Conservation (phyloP, 306 rosid genomes). For the Ormosia semicastrata region DNA sequence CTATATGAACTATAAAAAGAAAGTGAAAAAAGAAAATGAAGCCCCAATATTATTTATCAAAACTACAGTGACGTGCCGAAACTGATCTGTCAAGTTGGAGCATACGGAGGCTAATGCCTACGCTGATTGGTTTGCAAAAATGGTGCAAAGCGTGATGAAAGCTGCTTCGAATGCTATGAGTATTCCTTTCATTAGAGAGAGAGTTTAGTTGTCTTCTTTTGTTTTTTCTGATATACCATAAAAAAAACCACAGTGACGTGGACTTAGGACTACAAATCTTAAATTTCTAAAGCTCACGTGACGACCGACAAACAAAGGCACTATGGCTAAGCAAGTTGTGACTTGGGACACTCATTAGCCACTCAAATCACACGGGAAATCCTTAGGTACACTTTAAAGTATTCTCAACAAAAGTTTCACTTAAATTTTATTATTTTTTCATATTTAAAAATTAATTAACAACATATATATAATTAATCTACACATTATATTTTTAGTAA, state of each 20-base stretch:
- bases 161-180: no score
- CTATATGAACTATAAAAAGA: background rate
- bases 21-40: background rate
- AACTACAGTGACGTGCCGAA: background rate
- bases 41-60: background rate
- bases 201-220: no score
- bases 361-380: background rate
- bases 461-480: no score
- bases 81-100: no score
- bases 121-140: no score
- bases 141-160: no score
- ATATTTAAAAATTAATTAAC: no score
- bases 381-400: background rate
- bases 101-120: no score
- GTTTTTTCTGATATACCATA: no score
- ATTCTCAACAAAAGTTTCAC: background rate
- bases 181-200: no score
- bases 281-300: slow-evolving; percentile 1
- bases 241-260: background rate
- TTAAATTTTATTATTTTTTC: background rate
- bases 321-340: background rate
- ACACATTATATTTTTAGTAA: background rate
- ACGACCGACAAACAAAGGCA: slow-evolving; percentile 21
- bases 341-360: slow-evolving; percentile 12
- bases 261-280: background rate